Percentiles rank a stretch among this genome's conserved stretches.
These are phyloP conservation scores for Suaeda aralocaspica DNA, from an alignment of 148 eudicot species.

Conservation along the genomic window DNA sequence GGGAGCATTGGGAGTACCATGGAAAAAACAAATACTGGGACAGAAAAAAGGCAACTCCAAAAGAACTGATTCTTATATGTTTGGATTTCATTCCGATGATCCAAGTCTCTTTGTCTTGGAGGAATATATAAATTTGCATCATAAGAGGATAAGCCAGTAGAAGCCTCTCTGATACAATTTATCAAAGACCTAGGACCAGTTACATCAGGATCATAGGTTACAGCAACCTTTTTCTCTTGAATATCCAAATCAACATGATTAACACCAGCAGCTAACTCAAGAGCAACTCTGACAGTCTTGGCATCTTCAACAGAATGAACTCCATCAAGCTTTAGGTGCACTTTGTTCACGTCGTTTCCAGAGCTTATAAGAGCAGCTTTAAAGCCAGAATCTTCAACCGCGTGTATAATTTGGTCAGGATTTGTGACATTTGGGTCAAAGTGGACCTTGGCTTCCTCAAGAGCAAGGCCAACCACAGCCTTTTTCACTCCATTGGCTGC, in stretches of 20 bases:
- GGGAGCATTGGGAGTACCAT: conserved; percentile 92
- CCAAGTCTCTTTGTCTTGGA: conserved; percentile 59
- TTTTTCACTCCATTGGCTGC: conserved; percentile 78
- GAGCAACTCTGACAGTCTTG: conserved; percentile 38
- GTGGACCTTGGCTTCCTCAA: conserved; percentile 94
- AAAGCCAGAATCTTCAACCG: conserved; percentile 85
- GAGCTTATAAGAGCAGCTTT: conserved; percentile 80
- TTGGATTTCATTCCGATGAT: conserved; percentile 49
- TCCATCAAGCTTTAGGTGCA: conserved; percentile 66
- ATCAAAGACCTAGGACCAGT: conserved; percentile 88
- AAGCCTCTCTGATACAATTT: conserved; percentile 55
- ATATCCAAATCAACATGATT: conserved; percentile 62
- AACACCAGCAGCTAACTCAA: conserved; percentile 66
- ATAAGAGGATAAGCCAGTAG: conserved; percentile 41
- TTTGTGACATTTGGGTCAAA: conserved; percentile 70
- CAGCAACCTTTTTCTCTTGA: conserved; percentile 44
- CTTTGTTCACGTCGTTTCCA: conserved; percentile 69
- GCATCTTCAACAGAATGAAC: conserved; percentile 49
- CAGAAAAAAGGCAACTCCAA: conserved; percentile 80
- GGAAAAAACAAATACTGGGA: conserved; percentile 74
- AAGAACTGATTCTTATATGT: conserved; percentile 65
- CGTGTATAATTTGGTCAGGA: conserved; percentile 50
- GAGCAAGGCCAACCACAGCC: conserved; percentile 89
- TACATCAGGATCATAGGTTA: conserved; percentile 69
- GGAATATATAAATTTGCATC: conserved; percentile 67